Conservation (phyloP, 495 filamentous ascomycete genomes). For the Talaromyces ruber region DNA sequence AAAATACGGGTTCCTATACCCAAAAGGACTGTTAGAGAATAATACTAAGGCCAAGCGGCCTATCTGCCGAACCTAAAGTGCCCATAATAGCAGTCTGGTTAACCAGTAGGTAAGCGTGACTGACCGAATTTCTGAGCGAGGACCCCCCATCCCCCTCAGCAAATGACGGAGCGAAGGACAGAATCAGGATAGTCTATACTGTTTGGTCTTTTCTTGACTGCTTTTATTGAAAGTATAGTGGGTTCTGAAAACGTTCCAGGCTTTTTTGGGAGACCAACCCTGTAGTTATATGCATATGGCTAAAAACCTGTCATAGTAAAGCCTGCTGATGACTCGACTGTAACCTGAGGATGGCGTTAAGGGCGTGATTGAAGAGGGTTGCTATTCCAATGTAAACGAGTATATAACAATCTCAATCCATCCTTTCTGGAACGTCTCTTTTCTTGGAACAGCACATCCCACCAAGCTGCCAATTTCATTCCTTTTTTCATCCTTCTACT, state of each 20-base stretch:
- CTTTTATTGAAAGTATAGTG: background rate
- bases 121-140: background rate
- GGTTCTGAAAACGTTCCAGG: background rate
- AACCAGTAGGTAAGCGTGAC: background rate
- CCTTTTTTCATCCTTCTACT: background rate
- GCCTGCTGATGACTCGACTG: background rate
- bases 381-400: background rate
- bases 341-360: slow-evolving; percentile 1
- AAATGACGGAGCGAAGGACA: background rate
- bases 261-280: background rate
- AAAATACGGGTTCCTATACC: background rate
- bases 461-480: background rate
- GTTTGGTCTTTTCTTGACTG: background rate
- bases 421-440: background rate
- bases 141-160: background rate
- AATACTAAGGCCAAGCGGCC: background rate
- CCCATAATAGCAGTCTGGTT: background rate
- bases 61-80: background rate
- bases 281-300: background rate
- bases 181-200: background rate
- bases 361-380: background rate
- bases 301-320: background rate
- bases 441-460: background rate
- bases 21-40: background rate
- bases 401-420: background rate